phyloP scores from a whole-genome alignment of 805 yeast genomes.

The Saccharomycopsis synnaedendra region DNA sequence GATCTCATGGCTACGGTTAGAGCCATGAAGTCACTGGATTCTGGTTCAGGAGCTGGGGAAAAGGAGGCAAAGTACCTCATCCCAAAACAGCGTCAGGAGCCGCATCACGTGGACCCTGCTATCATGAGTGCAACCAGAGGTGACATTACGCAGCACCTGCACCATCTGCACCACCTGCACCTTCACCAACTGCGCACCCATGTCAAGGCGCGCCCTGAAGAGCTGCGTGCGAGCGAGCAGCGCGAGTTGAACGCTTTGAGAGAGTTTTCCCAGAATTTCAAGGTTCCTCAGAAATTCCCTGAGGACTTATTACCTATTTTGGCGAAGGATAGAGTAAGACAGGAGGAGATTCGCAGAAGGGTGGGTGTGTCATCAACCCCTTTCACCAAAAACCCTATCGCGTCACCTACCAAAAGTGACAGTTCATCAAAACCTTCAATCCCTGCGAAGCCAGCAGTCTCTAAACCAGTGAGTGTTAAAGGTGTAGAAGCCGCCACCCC shows the following conservation, averaged over 20 bases:
- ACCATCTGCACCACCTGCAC: slow-evolving; percentile 19
- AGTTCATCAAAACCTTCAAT: background rate
- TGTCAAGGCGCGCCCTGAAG: slow-evolving; percentile 9
- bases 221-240: slow-evolving; percentile 35
- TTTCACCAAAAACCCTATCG: background rate
- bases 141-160: background rate
- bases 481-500: background rate
- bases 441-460: background rate
- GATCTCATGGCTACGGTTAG: slow-evolving; percentile 5
- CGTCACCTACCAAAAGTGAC: background rate
- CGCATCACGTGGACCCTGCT: slow-evolving; percentile 20
- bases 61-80: background rate
- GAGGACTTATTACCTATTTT: slow-evolving; percentile 57
- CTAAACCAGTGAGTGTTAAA: no score
- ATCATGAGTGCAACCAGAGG: background rate
- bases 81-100: slow-evolving; percentile 18
- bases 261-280: slow-evolving; percentile 74
- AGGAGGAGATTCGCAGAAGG: slow-evolving; percentile 40
- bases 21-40: slow-evolving; percentile 9
- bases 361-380: slow-evolving; percentile 12
- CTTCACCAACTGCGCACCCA: slow-evolving; percentile 5
- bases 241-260: slow-evolving; percentile 59
- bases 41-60: slow-evolving; percentile 17
- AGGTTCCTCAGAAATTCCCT: slow-evolving; percentile 55
- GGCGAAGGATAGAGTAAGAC: slow-evolving; percentile 55